A percentile compares a stretch with the other conserved stretches of the same genome.
Evolutionary conservation across 306 rosid genomes (phyloP).

Genomic region (Rosa lucieae): DNA sequence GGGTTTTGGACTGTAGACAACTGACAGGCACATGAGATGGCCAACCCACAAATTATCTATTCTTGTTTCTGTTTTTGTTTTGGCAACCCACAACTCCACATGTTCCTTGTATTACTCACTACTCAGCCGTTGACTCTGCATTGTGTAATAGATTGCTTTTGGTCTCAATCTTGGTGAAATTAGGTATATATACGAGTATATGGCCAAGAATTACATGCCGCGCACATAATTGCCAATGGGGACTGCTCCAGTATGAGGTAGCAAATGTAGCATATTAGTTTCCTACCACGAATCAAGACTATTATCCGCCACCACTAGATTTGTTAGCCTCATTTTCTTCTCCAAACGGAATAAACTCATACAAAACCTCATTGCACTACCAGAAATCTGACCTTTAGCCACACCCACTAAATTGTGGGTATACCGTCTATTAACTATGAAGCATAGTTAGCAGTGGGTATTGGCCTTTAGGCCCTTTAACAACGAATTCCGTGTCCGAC

Average conservation of each 20-base stretch:
- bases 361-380: not conserved
- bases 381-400: no score
- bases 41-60: not conserved
- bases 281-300: not conserved
- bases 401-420: no score
- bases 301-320: not conserved
- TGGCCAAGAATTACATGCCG: not conserved
- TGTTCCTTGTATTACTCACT: not conserved
- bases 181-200: not conserved
- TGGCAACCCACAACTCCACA: not conserved
- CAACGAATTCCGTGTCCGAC: no score
- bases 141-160: not conserved
- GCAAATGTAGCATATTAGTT: not conserved
- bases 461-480: no score
- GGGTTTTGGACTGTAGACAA: not conserved
- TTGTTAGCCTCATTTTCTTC: not conserved
- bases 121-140: not conserved
- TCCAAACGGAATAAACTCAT: not conserved
- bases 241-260: not conserved
- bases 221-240: not conserved
- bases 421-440: no score
- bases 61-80: not conserved
- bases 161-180: not conserved
- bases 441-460: no score
- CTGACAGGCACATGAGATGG: constrained; percentile 1